Percentiles rank a stretch among this genome's conserved stretches.
phyloP scores from a whole-genome alignment of 805 yeast species.

The Pichia californica region DNA sequence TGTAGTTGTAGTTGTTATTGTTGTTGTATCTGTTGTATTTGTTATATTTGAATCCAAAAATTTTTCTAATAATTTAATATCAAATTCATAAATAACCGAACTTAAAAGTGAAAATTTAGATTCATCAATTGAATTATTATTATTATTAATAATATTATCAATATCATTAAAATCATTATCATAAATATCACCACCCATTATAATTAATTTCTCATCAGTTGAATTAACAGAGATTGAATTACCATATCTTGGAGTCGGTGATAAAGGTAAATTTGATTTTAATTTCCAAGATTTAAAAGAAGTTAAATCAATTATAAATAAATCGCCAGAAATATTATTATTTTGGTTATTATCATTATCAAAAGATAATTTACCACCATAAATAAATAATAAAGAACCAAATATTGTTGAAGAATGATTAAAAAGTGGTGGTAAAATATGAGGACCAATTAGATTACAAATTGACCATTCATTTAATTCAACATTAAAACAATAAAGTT shows the following conservation, averaged over 20 bases:
- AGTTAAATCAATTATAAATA: constrained; percentile 71
- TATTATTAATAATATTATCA: constrained; percentile 16
- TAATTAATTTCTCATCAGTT: constrained; percentile 58
- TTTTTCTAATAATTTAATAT: constrained; percentile 21
- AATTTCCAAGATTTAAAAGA: constrained; percentile 61
- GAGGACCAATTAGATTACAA: constrained; percentile 57
- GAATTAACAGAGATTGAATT: constrained; percentile 76
- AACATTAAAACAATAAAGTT: constrained; percentile 79
- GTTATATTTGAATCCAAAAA: constrained; percentile 21
- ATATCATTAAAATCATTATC: constrained; percentile 41
- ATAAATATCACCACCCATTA: constrained; percentile 89
- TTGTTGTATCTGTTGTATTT: background rate
- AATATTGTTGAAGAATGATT: constrained; percentile 85
- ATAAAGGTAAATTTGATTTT: constrained; percentile 37
- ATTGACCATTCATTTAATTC: constrained; percentile 60
- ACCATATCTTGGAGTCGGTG: constrained; percentile 85
- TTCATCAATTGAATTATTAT: constrained; percentile 23
- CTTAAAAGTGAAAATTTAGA: constrained; percentile 26
- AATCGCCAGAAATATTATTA: constrained; percentile 60
- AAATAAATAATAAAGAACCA: constrained; percentile 70
- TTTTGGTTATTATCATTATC: too few relatives aligned
- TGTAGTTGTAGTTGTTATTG: background rate
- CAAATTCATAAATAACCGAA: constrained; percentile 33
- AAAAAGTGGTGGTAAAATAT: constrained; percentile 73
- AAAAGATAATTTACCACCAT: constrained; percentile 88